These are phyloP conservation scores for Ammopiptanthus mongolicus DNA, from an alignment of 306 rosid genomes.

Conservation along the genomic window DNA sequence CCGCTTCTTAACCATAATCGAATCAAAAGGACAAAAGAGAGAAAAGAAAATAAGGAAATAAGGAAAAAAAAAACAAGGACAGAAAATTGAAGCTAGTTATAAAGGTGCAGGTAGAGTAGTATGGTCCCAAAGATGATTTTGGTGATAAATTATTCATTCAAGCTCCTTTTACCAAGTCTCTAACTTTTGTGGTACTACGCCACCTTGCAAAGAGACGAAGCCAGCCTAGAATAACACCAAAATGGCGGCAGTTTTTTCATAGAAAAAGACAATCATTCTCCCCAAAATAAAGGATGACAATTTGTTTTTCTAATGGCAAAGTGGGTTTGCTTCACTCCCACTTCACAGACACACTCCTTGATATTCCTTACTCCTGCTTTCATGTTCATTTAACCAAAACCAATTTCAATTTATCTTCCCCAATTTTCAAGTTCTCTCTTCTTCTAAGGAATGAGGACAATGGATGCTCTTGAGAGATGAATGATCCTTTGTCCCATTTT, in stretches of 20 bases:
- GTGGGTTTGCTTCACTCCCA: slow-evolving; percentile 32
- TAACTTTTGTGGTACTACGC: slow-evolving; percentile 29
- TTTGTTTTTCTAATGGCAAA: slow-evolving; percentile 17
- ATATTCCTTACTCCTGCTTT: slow-evolving; percentile 31
- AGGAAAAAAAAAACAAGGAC: not conserved
- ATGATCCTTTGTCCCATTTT: slow-evolving; percentile 12
- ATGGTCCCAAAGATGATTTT: slow-evolving; percentile 42
- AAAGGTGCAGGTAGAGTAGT: slow-evolving; percentile 8
- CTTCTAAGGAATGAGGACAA: slow-evolving; percentile 10
- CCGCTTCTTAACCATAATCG: not conserved
- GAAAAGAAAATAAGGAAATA: too few relatives aligned
- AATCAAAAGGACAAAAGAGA: not conserved
- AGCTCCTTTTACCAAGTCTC: not conserved
- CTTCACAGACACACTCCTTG: slow-evolving; percentile 34
- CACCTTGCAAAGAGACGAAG: slow-evolving; percentile 25
- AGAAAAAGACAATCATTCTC: slow-evolving; percentile 32
- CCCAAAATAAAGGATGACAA: slow-evolving; percentile 56
- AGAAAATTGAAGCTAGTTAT: slow-evolving; percentile 20
- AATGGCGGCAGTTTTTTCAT: slow-evolving; percentile 36
- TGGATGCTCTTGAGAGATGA: not conserved
- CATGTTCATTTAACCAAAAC: slow-evolving; percentile 19
- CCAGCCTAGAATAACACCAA: slow-evolving; percentile 33
- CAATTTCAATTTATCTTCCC: slow-evolving; percentile 19
- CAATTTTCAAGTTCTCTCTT: slow-evolving; percentile 18
- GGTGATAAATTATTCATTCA: not conserved